Evolutionary conservation across 345 rosid species (phyloP).

Genomic region (Isatis tinctoria): DNA sequence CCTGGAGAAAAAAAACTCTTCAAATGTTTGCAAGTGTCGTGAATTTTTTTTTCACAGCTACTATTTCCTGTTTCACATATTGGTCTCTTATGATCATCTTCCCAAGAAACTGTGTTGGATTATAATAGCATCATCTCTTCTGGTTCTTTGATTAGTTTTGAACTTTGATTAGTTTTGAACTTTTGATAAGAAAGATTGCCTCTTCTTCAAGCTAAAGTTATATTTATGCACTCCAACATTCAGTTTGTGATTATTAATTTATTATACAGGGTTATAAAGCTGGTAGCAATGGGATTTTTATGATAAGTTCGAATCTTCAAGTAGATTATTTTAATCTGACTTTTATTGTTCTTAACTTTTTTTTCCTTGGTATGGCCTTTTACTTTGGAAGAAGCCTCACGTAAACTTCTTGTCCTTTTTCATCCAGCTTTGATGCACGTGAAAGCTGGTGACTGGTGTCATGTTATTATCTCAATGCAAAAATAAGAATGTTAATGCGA

Average conservation of each 20-base stretch:
- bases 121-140: not conserved
- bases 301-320: constrained; percentile 33
- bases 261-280: not conserved
- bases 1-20: too few relatives aligned
- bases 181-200: not conserved
- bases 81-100: not conserved
- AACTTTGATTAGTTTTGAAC: too few relatives aligned
- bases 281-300: not conserved
- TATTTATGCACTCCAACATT: not conserved
- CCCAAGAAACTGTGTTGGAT: not conserved
- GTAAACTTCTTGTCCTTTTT: constrained; percentile 25
- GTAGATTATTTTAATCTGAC: constrained; percentile 13
- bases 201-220: not conserved
- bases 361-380: not conserved
- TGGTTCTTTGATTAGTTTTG: not conserved
- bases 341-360: not conserved
- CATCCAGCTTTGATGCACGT: constrained; percentile 31
- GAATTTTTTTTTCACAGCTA: not conserved
- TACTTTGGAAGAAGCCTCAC: constrained; percentile 31
- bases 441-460: constrained; percentile 25
- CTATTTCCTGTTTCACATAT: not conserved
- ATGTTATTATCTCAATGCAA: constrained; percentile 12
- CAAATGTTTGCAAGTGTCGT: too few relatives aligned
- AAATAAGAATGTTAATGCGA: not conserved
- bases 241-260: not conserved